Evolutionary conservation across 306 rosid species (phyloP).

Genomic region (Glycyrrhiza uralensis): DNA sequence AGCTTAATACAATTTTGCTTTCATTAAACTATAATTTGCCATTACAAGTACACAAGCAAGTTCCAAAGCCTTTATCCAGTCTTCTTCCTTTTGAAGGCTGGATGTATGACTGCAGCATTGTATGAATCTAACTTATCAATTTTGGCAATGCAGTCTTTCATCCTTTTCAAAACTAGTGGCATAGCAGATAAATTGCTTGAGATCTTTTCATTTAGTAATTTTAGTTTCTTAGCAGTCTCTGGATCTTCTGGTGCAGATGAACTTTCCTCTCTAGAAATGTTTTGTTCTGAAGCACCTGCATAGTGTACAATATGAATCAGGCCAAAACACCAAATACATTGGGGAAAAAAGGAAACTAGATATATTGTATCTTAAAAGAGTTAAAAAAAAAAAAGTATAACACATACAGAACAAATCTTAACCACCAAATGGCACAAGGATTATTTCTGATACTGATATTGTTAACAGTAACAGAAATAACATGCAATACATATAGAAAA

Average conservation of each 20-base stretch:
- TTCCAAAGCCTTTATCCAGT: constrained; percentile 32
- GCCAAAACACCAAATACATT: background rate
- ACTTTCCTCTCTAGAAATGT: constrained; percentile 26
- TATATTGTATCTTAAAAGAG: background rate
- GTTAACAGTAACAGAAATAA: background rate
- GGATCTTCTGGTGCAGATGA: constrained; percentile 33
- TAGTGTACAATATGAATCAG: background rate
- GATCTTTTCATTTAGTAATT: constrained; percentile 58
- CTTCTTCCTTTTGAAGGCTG: constrained; percentile 59
- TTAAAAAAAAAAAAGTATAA: background rate
- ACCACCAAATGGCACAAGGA: constrained; percentile 7
- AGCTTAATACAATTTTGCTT: background rate
- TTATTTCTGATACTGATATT: background rate
- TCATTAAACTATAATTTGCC: background rate
- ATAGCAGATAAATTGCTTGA: constrained; percentile 54
- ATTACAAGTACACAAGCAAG: background rate
- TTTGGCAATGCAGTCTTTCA: constrained; percentile 66
- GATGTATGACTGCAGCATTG: constrained; percentile 47
- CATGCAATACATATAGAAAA: background rate
- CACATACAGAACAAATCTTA: background rate
- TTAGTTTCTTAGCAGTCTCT: constrained; percentile 53
- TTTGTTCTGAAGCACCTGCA: constrained; percentile 44
- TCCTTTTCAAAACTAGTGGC: constrained; percentile 67
- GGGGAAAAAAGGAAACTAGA: background rate
- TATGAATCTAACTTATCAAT: constrained; percentile 63